Base-by-base conservation (phyloP, 2,329 filamentous ascomycete genomes). In the Colletotrichum chrysophilum region DNA sequence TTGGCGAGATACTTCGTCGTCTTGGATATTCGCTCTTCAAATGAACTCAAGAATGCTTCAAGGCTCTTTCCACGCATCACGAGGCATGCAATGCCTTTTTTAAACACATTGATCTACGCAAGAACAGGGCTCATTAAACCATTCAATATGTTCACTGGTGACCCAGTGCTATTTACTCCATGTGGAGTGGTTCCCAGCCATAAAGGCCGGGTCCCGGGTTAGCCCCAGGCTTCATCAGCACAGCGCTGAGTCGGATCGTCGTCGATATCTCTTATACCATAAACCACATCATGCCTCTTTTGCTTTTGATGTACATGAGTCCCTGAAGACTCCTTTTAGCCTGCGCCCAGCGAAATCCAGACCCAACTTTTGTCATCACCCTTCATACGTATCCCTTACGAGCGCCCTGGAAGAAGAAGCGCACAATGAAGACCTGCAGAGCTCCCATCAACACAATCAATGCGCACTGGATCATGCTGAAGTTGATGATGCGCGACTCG, bases 381-480 rank as follows among this genome's bases (percentile, higher is more conserved):
- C 68, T 86, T 91, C 84, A 93, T 86, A 94, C 92, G 82, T 94
- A 94, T 77, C 92, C 92, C 86, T 94, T 94, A 80, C 92, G 88
- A 68, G 92, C 92, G 72, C 92, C 92, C 90, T 93, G 96, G 92
- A 99, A 99, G 89, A 99, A 99, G 93, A 98, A 98, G 79, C 95
- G 90, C 80, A 99, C 97, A 80, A 99, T 93, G 85, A 98, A 98
- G 66, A 99, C 97, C 88, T 99, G 97, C 83, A 99, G 87, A 62
- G 92, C 96, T 60, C 96, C 97, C 97, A 99, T 99, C 76, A 93
- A 94, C 78, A 98, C 89, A 88, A 99, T 97, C 88, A 99, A 93
- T 77, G 91, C 90, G 79, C 95, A 94, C 89, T 99, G 97, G 80
- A 98, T 94, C 83, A 99, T 89, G 84, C 95, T 98, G 86, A 99